Evolutionary conservation across 768 basidiomycete species (phyloP), one percentile per base, ranked within the genome.

Genomic region (Kwoniella heveanensis): DNA sequence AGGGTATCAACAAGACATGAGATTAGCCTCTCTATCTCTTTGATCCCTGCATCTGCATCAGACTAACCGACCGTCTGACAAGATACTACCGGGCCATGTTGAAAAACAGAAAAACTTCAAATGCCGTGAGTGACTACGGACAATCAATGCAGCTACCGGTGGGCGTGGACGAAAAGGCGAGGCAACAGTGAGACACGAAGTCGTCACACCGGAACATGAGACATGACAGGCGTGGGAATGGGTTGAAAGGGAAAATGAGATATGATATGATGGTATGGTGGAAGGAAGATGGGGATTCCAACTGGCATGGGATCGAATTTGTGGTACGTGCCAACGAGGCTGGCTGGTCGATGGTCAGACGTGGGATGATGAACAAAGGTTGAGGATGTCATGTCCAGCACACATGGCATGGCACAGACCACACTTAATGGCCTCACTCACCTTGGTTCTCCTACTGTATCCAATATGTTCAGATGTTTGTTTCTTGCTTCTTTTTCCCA

Each of bases 131-230:
- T 32, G 13, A n/a, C n/a, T n/a, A n/a, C n/a, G n/a, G n/a, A n/a
- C n/a, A n/a, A n/a, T n/a, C n/a, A n/a, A n/a, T n/a, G n/a, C n/a
- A n/a, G n/a, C n/a, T n/a, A n/a, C n/a, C n/a, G n/a, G n/a, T n/a
- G n/a, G n/a, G n/a, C n/a, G n/a, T 32, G 7, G 32, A 32, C 7
- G 7, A 32, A 44, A 44, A 44, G 39, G 39, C 8, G 39, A 19
- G 15, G 39, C 39, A 44, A 44, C n/a, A 19, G 39, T 49, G 48
- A 49, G 48, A 49, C 48, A 24, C 6, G 10, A 22, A 22, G 48
- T 24, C 48, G 22, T 49, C 48, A 49, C 48, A 49, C 48, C 48
- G 48, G 48, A 49, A 49, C 48, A 49, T 49, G 48, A 49, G 48
- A 49, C 48, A 49, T 22, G 22, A 24, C 5, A 49, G 48, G 48